Evolutionary conservation across 2,329 filamentous ascomycete genomes (phyloP).

Genomic region (Tolypocladium paradoxum): DNA sequence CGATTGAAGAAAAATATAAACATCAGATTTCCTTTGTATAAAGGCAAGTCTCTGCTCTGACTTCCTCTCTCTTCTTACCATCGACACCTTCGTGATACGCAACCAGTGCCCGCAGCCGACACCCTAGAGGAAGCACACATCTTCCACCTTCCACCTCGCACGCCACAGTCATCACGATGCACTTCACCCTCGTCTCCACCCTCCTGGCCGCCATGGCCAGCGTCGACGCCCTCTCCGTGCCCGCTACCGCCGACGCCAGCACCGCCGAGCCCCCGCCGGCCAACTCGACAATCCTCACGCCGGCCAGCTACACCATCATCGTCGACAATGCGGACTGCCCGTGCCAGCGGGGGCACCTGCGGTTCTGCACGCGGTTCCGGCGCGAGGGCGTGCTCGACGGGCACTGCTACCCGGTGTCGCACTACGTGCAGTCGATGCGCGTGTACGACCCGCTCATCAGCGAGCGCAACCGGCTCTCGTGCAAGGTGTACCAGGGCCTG

Average conservation of each 20-base stretch:
- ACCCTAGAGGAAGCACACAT: no score
- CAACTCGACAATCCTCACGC: background rate
- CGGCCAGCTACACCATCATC: background rate
- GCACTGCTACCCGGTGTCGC: background rate
- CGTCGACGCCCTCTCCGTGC: no score
- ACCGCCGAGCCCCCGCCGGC: background rate
- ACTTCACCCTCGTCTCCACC: no score
- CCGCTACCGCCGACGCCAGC: background rate
- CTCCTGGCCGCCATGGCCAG: background rate
- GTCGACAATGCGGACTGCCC: background rate
- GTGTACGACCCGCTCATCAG: background rate
- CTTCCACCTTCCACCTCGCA: no score
- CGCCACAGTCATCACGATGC: background rate
- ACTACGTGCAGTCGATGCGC: background rate
- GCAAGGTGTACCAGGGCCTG: background rate
- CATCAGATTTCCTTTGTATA: no score
- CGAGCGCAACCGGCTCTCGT: background rate
- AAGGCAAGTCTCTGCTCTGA: no score
- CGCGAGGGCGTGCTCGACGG: background rate
- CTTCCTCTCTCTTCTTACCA: no score
- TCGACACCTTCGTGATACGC: no score
- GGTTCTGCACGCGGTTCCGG: background rate
- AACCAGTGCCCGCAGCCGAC: no score
- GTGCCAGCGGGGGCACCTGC: background rate
- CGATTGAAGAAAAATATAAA: no score